Base-by-base conservation (phyloP, 305 asterid species). In the Withania somnifera region DNA sequence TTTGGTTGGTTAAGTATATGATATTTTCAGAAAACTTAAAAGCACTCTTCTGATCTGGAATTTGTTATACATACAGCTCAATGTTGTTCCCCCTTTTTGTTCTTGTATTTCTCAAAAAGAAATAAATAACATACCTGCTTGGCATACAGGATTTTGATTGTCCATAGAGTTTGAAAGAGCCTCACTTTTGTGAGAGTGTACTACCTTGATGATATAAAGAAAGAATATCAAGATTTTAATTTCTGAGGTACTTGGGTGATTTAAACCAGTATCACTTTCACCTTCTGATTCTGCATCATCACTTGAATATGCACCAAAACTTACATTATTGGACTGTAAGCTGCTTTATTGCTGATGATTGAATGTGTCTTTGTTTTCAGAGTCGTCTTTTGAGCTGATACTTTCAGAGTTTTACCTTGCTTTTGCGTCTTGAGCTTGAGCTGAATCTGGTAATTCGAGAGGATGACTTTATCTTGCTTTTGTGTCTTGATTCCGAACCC, bases 341-440 rank as follows among this genome's bases (percentile, higher is more conserved):
- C 51, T 80, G 51, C 15, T 71, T 83, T 82, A 63, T 10, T 52
- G 47, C 78, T 11, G 28, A 60, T 36, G 20, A 28, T 45, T 69
- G 9, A 38, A 6, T 52, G 87, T 71, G 51, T 6, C 64, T 7
- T 34, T 53, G 57, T 60, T 82, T 11, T 81, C 66, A 15, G 52
- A 67, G 17, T 14, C 24, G 22, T 42, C 42, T 34, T 71, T 71
- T 61, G 73, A 40, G 75, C 67, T 80, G 13, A 6, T 67, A 28
- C 60, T 60, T 19, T 40, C 82, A 57, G 28, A 64, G 26, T 66
- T 34, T 66, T 36, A 34, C 58, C 58, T 51, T 15, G 15, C 78
- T 81, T 32, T 73, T 79, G 64, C 83, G 53, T 30, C 84, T 83
- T 83, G 88, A 83, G 50, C 52, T 61, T 81, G 83, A 85, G 24